Conservation (phyloP, 2,329 filamentous ascomycete genomes). For the Paracamarosporium sp. region DNA sequence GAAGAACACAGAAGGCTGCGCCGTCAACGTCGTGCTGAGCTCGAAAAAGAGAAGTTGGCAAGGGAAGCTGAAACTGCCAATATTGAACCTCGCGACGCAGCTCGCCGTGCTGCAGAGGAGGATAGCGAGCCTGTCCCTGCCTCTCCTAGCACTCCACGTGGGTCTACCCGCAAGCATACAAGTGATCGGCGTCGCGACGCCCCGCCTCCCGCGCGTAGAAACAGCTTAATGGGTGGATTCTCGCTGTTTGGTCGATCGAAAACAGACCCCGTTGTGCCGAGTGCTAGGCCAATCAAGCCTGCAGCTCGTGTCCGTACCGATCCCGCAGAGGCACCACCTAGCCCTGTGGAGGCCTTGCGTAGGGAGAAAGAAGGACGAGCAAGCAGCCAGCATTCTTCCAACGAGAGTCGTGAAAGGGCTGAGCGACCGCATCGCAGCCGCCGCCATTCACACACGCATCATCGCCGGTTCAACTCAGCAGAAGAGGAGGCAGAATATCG, state of each 20-base stretch:
- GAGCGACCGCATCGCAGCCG: conserved; percentile 41
- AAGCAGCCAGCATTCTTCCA: conserved; percentile 40
- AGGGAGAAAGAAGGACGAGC: conserved; percentile 32
- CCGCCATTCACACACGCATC: conserved; percentile 32
- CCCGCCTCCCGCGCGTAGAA: conserved; percentile 29
- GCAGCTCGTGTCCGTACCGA: conserved; percentile 32
- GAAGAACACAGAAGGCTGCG: conserved; percentile 33
- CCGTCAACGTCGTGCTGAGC: conserved; percentile 33
- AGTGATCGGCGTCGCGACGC: conserved; percentile 31
- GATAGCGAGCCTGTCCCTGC: conserved; percentile 24
- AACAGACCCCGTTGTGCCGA: conserved; percentile 32
- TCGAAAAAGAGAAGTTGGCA: conserved; percentile 30
- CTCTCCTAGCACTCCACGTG: conserved; percentile 29
- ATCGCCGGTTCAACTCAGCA: conserved; percentile 31
- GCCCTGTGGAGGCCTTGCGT: conserved; percentile 16
- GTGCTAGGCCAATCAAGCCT: conserved; percentile 31
- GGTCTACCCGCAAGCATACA: conserved; percentile 29
- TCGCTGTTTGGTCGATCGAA: conserved; percentile 40
- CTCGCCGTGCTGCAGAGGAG: conserved; percentile 35
- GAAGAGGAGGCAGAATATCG: conserved; percentile 44
- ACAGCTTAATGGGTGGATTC: conserved; percentile 38
- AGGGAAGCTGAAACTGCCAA: conserved; percentile 20
- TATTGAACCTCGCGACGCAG: conserved; percentile 31
- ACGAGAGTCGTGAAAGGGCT: conserved; percentile 36
- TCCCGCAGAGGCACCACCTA: conserved; percentile 25